Evolutionary conservation across 306 rosid species (phyloP).

Genomic region (Abrus pulchellus): DNA sequence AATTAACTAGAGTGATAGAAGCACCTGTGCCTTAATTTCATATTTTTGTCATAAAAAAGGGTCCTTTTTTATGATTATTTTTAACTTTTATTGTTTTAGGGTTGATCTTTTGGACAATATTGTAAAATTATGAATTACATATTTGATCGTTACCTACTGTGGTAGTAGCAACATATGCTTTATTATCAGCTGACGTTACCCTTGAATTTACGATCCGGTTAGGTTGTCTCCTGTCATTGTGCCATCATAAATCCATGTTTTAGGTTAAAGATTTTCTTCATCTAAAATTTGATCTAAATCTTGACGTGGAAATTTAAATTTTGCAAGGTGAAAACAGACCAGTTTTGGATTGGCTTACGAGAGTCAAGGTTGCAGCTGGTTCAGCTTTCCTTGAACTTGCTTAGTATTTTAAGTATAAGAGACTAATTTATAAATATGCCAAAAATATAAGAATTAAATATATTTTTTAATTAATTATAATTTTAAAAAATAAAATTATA

Average conservation of each 20-base stretch:
- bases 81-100: neutral
- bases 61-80: neutral
- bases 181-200: neutral
- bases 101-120: neutral
- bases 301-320: constrained; percentile 29
- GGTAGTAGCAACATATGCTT: neutral
- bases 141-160: neutral
- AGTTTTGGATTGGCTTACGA: constrained; percentile 81
- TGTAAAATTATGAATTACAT: neutral
- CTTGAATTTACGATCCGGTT: constrained; percentile 27
- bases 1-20: neutral
- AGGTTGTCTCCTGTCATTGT: constrained; percentile 27
- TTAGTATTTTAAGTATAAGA: constrained; percentile 31
- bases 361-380: constrained; percentile 93
- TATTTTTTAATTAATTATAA: no score
- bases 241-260: constrained; percentile 31
- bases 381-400: constrained; percentile 92
- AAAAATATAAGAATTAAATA: no score
- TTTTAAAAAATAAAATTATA: no score
- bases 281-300: constrained; percentile 26
- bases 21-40: neutral
- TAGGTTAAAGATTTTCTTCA: constrained; percentile 29
- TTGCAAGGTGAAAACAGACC: constrained; percentile 71
- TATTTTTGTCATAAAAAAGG: no score
- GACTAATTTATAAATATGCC: no score